phyloP scores from a whole-genome alignment of 2,329 filamentous ascomycete genomes.

The Fusarium secorum region DNA sequence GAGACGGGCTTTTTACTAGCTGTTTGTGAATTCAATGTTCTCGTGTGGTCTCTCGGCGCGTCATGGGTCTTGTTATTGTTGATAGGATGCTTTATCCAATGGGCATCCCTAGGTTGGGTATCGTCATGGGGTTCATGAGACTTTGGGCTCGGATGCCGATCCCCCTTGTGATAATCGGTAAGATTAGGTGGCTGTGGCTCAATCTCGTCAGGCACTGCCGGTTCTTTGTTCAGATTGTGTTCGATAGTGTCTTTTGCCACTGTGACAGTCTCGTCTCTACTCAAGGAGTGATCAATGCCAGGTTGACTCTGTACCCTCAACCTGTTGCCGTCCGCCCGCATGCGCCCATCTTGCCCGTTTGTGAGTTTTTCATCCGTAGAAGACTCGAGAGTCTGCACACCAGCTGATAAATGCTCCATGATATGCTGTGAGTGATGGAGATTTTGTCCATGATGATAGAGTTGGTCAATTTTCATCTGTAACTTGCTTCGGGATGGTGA shows the following conservation, averaged over 20 bases:
- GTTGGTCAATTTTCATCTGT: slow-evolving; percentile 42
- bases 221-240: slow-evolving; percentile 26
- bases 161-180: slow-evolving; percentile 15
- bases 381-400: slow-evolving; percentile 11
- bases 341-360: slow-evolving; percentile 2
- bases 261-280: slow-evolving; percentile 14
- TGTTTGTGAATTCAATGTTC: background rate
- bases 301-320: background rate
- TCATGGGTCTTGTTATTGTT: slow-evolving; percentile 7
- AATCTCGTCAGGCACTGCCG: background rate
- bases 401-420: slow-evolving; percentile 45
- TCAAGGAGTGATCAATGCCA: slow-evolving; percentile 18
- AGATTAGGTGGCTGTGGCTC: slow-evolving; percentile 22
- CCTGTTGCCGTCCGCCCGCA: background rate
- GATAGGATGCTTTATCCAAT: slow-evolving; percentile 14
- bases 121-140: slow-evolving; percentile 29
- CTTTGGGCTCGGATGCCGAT: slow-evolving; percentile 30
- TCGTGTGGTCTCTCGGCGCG: background rate
- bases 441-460: slow-evolving; percentile 47
- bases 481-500: slow-evolving; percentile 14
- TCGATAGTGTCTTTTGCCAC: slow-evolving; percentile 1
- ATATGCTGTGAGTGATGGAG: slow-evolving; percentile 48
- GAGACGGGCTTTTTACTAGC: background rate
- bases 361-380: slow-evolving; percentile 1
- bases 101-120: slow-evolving; percentile 23